Evolutionary conservation across 1,139 yeast species (phyloP).

Genomic region (Lodderomyces jiufengensis): DNA sequence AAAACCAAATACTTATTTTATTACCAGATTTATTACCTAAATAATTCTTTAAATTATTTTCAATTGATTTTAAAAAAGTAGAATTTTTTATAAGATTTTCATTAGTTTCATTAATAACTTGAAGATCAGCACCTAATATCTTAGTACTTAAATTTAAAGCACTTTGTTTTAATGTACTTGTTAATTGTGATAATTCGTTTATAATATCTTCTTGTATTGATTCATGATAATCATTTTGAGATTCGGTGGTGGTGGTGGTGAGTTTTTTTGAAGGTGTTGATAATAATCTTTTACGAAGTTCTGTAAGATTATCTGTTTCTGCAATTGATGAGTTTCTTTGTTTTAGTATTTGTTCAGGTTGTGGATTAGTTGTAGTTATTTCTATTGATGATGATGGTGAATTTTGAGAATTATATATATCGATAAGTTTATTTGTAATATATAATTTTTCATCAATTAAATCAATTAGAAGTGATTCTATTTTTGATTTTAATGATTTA

Average conservation of each 20-base stretch:
- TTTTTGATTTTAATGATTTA: slow-evolving; percentile 8
- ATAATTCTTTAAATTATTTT: slow-evolving; percentile 36
- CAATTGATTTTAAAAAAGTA: slow-evolving; percentile 35
- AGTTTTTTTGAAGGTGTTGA: slow-evolving; percentile 15
- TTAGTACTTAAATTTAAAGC: slow-evolving; percentile 32
- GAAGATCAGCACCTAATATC: slow-evolving; percentile 36
- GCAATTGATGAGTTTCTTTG: too few species aligned
- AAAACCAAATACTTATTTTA: slow-evolving; percentile 34
- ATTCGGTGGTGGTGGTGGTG: too few species aligned
- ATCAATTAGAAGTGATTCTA: slow-evolving; percentile 15
- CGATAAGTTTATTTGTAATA: slow-evolving; percentile 19
- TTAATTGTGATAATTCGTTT: slow-evolving; percentile 35
- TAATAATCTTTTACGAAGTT: slow-evolving; percentile 26
- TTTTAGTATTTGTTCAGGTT: too few species aligned
- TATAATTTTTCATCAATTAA: slow-evolving; percentile 24
- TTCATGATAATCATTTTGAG: slow-evolving; percentile 35
- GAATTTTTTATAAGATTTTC: slow-evolving; percentile 38
- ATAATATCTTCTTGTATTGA: slow-evolving; percentile 41
- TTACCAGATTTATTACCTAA: slow-evolving; percentile 37
- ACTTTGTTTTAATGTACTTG: slow-evolving; percentile 33
- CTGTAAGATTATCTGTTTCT: slow-evolving; percentile 18
- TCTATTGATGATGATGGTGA: too few species aligned
- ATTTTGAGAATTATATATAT: slow-evolving; percentile 11
- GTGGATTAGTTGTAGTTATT: too few species aligned
- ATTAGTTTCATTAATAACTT: slow-evolving; percentile 33